Conservation (phyloP, 1,284 basidiomycete genomes). For the Rhodotorula mucilaginosa region DNA sequence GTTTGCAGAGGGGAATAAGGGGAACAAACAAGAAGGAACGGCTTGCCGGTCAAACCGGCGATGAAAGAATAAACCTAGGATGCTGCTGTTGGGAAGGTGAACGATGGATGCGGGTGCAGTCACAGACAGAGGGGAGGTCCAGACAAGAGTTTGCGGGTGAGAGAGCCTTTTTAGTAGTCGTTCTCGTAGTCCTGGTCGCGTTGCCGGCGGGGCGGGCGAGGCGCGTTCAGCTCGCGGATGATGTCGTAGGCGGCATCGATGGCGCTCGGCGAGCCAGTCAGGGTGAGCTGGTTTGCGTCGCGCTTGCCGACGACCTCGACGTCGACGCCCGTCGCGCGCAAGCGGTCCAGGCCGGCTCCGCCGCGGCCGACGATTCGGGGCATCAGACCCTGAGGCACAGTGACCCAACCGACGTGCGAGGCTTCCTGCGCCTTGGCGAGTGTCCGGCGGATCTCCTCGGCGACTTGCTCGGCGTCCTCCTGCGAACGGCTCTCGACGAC, state of each 20-base stretch:
- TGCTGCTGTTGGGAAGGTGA: too few species aligned
- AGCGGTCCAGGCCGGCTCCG: conserved; percentile 42
- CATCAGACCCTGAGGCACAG: conserved; percentile 40
- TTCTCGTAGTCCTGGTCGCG: conserved; percentile 8
- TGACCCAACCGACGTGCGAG: conserved; percentile 42
- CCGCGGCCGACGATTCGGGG: conserved; percentile 42
- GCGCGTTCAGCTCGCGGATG: conserved; percentile 32
- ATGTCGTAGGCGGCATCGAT: conserved; percentile 31
- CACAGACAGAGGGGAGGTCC: not conserved
- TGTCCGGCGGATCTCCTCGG: conserved; percentile 64
- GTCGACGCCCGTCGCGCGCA: conserved; percentile 40
- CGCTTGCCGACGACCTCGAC: conserved; percentile 44
- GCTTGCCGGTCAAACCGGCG: too few species aligned
- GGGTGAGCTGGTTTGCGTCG: conserved; percentile 42
- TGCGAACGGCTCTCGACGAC: conserved; percentile 70
- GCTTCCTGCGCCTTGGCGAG: conserved; percentile 69
- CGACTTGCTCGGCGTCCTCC: conserved; percentile 68
- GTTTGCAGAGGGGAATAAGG: too few species aligned
- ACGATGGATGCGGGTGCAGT: not conserved
- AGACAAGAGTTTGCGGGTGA: not conserved
- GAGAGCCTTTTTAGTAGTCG: not conserved
- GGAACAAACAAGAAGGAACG: too few species aligned
- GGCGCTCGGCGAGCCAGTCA: conserved; percentile 34
- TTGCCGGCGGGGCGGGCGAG: conserved; percentile 21
- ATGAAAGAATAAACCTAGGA: too few species aligned